Evolutionary conservation across 2,329 filamentous ascomycete genomes (phyloP), one percentile per base, ranked within the genome.

Genomic region (Claviceps spartinae): DNA sequence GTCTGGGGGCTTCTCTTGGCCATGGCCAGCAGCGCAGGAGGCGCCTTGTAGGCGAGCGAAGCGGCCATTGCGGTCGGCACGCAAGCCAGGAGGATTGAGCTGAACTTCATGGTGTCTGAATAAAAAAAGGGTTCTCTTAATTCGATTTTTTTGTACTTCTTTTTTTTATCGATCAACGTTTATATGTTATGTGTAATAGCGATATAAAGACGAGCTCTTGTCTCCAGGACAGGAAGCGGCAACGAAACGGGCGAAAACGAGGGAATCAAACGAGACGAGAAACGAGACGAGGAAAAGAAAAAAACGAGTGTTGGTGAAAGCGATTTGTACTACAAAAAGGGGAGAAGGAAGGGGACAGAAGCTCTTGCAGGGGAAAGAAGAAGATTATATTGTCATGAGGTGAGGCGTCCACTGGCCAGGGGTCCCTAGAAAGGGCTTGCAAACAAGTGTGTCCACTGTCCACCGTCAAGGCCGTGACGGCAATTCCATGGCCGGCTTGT

Each of bases 1-100:
- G 56, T 55, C 20, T 60, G 55, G 11, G 58, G 55, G 34, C 56
- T 52, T 40, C 60, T 57, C 13, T 58, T 54, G 22, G 62, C 63
- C 42, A 55, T 54, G 24, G 58, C 54, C n/a, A 58, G 48, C 9
- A 68, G 56, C 16, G 51, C 54, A 8, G 58, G 51, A 18, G 63
- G 62, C 16, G 63, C 56, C 7, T 54, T 47, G 55, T 68, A 67
- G 30, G 59, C 56, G 40, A 61, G 49, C 30, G 49, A 42, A 11
- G 55, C 50, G 11, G 62, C 58, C 45, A 64, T 45, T 37, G 56
- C 52, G 38, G 60, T 58, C 8, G 54, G 52, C 47, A 55, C 20
- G 30, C 22, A 36, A 43, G 55, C 53, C 52, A 53, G 43, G 38
- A 55, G 20, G 14, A 54, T 7, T 38, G 52, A 30, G 40, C 20